A percentile compares a stretch with the other conserved stretches of the same genome.
Conservation (phyloP, 1,139 yeast species). For the Kodamaea arcana region DNA sequence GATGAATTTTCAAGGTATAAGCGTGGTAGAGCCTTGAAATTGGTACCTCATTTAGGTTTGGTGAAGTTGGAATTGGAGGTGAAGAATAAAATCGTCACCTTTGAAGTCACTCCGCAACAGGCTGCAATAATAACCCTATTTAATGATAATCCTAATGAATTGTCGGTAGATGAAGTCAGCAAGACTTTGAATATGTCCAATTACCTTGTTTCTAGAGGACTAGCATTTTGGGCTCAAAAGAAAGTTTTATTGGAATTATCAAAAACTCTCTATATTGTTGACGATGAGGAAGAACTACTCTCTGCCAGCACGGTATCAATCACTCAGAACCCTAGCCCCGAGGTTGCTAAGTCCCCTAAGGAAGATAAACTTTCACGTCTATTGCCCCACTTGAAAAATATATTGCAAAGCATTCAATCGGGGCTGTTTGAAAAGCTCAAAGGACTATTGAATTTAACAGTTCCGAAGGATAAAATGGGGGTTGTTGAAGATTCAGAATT, state of each 20-base stretch:
- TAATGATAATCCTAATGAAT: constrained; percentile 28
- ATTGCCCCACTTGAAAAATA: constrained; percentile 48
- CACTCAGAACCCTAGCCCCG: constrained; percentile 20
- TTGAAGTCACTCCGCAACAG: constrained; percentile 63
- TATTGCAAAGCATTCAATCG: constrained; percentile 53
- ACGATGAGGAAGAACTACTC: constrained; percentile 12
- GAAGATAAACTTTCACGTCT: constrained; percentile 6
- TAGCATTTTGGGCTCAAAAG: constrained; percentile 55
- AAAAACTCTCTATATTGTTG: constrained; percentile 24
- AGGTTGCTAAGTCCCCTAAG: not conserved
- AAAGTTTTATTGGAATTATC: constrained; percentile 41
- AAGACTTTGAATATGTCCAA: constrained; percentile 31
- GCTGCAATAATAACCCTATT: constrained; percentile 63
- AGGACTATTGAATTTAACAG: constrained; percentile 48
- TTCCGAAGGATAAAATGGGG: constrained; percentile 40
- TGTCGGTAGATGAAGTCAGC: constrained; percentile 25
- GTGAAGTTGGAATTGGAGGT: constrained; percentile 59
- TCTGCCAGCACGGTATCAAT: not conserved
- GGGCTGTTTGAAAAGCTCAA: constrained; percentile 48
- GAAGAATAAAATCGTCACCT: constrained; percentile 33
- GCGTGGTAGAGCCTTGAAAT: constrained; percentile 54
- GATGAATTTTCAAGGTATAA: constrained; percentile 39
- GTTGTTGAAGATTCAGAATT: constrained; percentile 8
- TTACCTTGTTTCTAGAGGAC: constrained; percentile 34
- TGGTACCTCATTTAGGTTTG: constrained; percentile 59